phyloP scores from a whole-genome alignment of 805 yeast genomes.

The Debaryomyces maramus region DNA sequence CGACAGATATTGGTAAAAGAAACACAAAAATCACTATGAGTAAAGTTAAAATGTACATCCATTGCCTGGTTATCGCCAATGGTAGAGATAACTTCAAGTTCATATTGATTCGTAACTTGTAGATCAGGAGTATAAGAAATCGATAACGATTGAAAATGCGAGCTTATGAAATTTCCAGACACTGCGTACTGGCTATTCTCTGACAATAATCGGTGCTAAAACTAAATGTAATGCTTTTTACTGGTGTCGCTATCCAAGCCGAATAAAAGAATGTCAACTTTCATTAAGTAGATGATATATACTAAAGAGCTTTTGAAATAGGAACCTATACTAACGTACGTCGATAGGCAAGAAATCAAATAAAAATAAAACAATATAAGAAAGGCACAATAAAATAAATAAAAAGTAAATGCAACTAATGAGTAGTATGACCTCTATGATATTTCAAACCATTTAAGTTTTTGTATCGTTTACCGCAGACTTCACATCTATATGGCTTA shows the following conservation, averaged over 20 bases:
- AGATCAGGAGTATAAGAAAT: too few relatives aligned
- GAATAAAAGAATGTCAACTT: too few relatives aligned
- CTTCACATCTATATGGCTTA: conserved; percentile 97
- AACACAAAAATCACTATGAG: conserved; percentile 23
- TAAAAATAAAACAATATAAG: conserved; percentile 1
- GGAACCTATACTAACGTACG: too few relatives aligned
- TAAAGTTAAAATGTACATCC: conserved; percentile 23
- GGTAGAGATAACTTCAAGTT: conserved; percentile 14
- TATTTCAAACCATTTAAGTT: conserved; percentile 94
- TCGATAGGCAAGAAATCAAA: background rate
- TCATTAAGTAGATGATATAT: too few relatives aligned
- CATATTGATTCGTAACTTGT: background rate
- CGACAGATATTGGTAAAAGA: conserved; percentile 34
- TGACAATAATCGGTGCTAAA: background rate
- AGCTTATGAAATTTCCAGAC: too few relatives aligned
- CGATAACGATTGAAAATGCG: background rate
- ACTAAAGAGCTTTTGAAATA: too few relatives aligned
- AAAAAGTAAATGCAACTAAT: conserved; percentile 39
- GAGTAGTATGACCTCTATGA: conserved; percentile 98
- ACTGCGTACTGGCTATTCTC: too few relatives aligned
- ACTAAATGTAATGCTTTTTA: background rate
- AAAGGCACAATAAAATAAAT: conserved; percentile 1
- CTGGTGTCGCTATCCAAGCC: background rate
- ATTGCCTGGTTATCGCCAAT: conserved; percentile 19
- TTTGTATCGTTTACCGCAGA: conserved; percentile 96